Evolutionary conservation across 352 stramenopile species (phyloP).

Genomic region (Phytopythium ostracodes): DNA sequence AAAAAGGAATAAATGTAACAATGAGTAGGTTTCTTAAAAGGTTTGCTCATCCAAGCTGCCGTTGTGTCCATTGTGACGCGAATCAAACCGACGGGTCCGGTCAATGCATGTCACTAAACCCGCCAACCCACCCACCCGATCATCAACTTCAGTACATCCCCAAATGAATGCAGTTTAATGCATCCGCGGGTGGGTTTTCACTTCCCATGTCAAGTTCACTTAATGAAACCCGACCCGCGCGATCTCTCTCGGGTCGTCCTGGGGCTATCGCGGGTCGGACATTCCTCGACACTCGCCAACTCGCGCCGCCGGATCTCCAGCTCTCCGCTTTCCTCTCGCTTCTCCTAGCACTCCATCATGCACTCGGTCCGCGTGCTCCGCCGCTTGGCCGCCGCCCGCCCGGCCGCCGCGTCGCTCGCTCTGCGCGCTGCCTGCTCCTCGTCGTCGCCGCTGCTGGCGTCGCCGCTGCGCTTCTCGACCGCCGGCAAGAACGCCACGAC

Average conservation of each 20-base stretch:
- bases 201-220: not conserved
- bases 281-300: not conserved
- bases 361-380: conserved; percentile 21
- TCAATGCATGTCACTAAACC: not conserved
- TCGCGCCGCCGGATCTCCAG: not conserved
- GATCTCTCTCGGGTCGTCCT: not conserved
- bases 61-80: not conserved
- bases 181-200: not conserved
- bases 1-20: too few relatives aligned
- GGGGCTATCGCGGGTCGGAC: conserved; percentile 1
- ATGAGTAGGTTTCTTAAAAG: too few relatives aligned
- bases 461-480: conserved; percentile 7
- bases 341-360: conserved; percentile 12
- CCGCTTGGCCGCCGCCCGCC: conserved; percentile 21
- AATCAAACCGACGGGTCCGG: not conserved
- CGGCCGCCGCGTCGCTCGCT: conserved; percentile 9
- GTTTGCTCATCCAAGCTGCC: not conserved
- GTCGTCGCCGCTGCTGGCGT: not conserved
- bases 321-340: not conserved
- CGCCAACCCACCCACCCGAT: not conserved
- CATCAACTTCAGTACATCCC: not conserved
- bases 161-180: too few relatives aligned
- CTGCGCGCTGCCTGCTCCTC: not conserved
- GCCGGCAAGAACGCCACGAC: not conserved
- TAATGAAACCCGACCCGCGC: not conserved